phyloP scores from a whole-genome alignment of 1,284 basidiomycete species.

The Apiotrichum akiyoshidainum region DNA sequence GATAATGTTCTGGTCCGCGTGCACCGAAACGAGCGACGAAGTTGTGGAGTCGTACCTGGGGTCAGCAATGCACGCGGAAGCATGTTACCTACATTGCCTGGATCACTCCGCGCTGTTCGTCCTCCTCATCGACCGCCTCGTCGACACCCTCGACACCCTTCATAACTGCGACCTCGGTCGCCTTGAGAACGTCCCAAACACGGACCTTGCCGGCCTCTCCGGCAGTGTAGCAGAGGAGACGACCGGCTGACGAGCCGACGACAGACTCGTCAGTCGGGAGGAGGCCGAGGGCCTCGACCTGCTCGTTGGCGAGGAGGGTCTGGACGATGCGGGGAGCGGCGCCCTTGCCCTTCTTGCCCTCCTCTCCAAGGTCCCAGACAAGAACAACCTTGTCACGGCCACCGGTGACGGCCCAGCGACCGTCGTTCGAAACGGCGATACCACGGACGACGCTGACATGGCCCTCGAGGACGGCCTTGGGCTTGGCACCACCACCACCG shows the following conservation, averaged over 20 bases:
- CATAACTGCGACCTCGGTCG: conserved; percentile 63
- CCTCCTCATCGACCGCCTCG: conserved; percentile 59
- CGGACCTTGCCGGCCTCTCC: conserved; percentile 80
- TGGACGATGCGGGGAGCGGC: conserved; percentile 63
- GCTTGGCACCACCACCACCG: conserved; percentile 56
- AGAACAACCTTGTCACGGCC: conserved; percentile 86
- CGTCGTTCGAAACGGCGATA: conserved; percentile 76
- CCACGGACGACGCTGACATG: conserved; percentile 88
- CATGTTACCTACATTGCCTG: conserved; percentile 28
- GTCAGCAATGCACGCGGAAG: conserved; percentile 19
- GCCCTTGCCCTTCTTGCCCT: conserved; percentile 59
- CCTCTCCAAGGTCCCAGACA: conserved; percentile 69
- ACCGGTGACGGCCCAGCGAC: conserved; percentile 79
- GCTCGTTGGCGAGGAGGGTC: conserved; percentile 80
- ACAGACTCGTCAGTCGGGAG: conserved; percentile 50
- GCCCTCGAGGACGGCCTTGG: conserved; percentile 76
- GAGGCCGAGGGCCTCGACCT: conserved; percentile 77
- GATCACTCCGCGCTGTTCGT: conserved; percentile 59
- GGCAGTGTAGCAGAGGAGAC: conserved; percentile 73
- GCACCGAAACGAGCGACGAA: conserved; percentile 76
- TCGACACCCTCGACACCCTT: conserved; percentile 53
- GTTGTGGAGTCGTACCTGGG: conserved; percentile 64
- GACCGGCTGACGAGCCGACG: conserved; percentile 35
- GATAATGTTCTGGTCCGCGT: conserved; percentile 95
- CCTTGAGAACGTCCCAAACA: conserved; percentile 75